Percentiles rank a stretch among this genome's conserved stretches.
Conservation (phyloP, 1,284 basidiomycete species). For the Rhizoctonia solani region DNA sequence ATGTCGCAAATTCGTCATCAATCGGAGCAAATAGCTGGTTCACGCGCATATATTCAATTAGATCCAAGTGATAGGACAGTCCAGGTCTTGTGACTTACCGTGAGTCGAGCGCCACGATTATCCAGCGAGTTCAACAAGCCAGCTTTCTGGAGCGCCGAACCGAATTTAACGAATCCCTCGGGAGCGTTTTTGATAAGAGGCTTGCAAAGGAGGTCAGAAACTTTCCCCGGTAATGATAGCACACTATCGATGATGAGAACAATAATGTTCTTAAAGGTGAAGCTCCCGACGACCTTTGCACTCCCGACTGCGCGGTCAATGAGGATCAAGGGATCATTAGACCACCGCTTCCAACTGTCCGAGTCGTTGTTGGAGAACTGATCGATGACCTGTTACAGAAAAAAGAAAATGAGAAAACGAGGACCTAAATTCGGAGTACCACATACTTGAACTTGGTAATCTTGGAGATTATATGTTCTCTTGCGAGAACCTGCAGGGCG, state of each 20-base stretch:
- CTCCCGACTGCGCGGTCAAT: not conserved
- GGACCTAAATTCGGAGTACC: too few relatives aligned
- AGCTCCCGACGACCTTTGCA: not conserved
- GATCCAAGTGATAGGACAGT: not conserved
- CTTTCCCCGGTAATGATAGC: not conserved
- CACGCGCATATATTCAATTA: not conserved
- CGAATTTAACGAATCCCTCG: too few relatives aligned
- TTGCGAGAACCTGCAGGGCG: too few relatives aligned
- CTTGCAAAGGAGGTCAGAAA: not conserved
- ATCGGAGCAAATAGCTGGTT: conserved; percentile 6
- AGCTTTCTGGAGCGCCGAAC: too few relatives aligned
- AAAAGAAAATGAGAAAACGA: not conserved
- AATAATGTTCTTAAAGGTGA: not conserved
- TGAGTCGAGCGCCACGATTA: too few relatives aligned
- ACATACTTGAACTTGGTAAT: too few relatives aligned
- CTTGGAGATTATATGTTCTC: too few relatives aligned
- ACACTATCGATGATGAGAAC: not conserved
- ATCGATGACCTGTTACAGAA: not conserved
- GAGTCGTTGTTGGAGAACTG: not conserved
- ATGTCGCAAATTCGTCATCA: not conserved
- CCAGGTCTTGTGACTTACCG: too few relatives aligned
- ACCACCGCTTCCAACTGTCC: conserved; percentile 15
- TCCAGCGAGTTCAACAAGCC: too few relatives aligned
- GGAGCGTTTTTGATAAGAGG: too few relatives aligned
- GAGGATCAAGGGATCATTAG: not conserved